Conservation (phyloP, 768 basidiomycete genomes). For the Arthromyces matolae region DNA sequence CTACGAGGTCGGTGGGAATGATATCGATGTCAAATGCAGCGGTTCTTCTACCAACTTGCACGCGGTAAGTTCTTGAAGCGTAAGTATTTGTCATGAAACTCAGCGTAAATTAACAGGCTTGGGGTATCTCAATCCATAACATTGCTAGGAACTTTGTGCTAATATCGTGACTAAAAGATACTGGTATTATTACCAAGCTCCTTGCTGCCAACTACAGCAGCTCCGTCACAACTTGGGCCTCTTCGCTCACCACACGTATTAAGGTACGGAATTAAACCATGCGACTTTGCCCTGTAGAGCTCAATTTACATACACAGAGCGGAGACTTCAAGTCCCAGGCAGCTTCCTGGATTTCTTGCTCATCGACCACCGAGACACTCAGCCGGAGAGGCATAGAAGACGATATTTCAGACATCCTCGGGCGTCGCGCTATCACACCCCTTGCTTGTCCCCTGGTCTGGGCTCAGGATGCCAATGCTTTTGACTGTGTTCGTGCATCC, state of each 20-base stretch:
- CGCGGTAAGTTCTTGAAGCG: slow-evolving; percentile 29
- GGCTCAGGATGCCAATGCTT: slow-evolving; percentile 42
- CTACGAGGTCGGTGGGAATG: slow-evolving; percentile 40
- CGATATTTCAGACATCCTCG: too few relatives aligned
- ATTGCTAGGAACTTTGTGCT: not conserved
- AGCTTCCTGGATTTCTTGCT: slow-evolving; percentile 37
- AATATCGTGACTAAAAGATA: slow-evolving; percentile 23
- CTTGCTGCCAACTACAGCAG: slow-evolving; percentile 29
- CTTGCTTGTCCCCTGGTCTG: slow-evolving; percentile 46
- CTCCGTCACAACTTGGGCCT: slow-evolving; percentile 38
- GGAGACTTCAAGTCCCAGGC: slow-evolving; percentile 29
- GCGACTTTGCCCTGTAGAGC: not conserved
- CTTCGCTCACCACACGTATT: slow-evolving; percentile 37
- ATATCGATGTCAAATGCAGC: slow-evolving; percentile 36
- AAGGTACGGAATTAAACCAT: slow-evolving; percentile 22
- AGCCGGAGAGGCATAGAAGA: too few relatives aligned
- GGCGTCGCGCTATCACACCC: slow-evolving; percentile 32
- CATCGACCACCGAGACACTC: slow-evolving; percentile 27
- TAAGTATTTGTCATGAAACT: slow-evolving; percentile 11
- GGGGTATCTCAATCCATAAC: slow-evolving; percentile 27
- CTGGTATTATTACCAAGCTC: slow-evolving; percentile 37
- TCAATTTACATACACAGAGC: slow-evolving; percentile 19
- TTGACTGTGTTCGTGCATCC: slow-evolving; percentile 39
- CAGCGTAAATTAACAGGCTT: slow-evolving; percentile 23
- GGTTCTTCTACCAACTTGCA: slow-evolving; percentile 42